These are phyloP conservation scores for Oryza coarctata DNA, from an alignment of 176 grass and related monocot species.

Conservation along the genomic window DNA sequence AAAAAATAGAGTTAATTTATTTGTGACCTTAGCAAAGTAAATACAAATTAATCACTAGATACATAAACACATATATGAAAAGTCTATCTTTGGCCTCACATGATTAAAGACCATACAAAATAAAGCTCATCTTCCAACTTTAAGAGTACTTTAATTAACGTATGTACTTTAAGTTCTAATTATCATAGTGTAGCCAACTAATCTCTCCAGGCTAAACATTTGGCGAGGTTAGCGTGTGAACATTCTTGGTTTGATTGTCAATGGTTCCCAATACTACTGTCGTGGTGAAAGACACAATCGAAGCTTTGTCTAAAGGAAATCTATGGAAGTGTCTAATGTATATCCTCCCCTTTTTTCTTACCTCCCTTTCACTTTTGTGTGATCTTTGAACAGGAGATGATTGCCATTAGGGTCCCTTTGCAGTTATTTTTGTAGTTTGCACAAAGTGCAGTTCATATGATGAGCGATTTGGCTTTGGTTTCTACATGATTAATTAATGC, in stretches of 20 bases:
- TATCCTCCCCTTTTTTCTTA: constrained; percentile 23
- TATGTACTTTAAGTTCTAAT: constrained; percentile 37
- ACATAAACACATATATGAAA: constrained; percentile 12
- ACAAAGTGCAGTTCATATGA: constrained; percentile 32
- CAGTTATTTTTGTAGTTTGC: constrained; percentile 2
- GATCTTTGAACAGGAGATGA: constrained; percentile 43
- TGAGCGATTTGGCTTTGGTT: background rate
- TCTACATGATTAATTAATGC: background rate
- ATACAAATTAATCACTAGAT: background rate
- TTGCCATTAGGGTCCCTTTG: background rate
- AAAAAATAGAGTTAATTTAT: background rate
- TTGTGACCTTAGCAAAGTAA: constrained; percentile 17
- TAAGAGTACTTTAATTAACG: constrained; percentile 8
- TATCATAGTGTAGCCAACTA: constrained; percentile 17
- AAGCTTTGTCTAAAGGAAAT: constrained; percentile 45
- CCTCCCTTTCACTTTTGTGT: constrained; percentile 16
- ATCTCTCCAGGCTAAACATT: background rate
- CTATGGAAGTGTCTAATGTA: constrained; percentile 39
- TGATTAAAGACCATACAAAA: constrained; percentile 39
- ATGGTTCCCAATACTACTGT: constrained; percentile 35
- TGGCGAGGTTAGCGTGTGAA: constrained; percentile 35
- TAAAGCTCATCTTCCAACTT: constrained; percentile 22
- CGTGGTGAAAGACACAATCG: constrained; percentile 25
- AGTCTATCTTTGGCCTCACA: constrained; percentile 16
- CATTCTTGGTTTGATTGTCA: constrained; percentile 35